Evolutionary conservation across 805 yeast genomes (phyloP).

Genomic region (Middelhovenomyces tepae): DNA sequence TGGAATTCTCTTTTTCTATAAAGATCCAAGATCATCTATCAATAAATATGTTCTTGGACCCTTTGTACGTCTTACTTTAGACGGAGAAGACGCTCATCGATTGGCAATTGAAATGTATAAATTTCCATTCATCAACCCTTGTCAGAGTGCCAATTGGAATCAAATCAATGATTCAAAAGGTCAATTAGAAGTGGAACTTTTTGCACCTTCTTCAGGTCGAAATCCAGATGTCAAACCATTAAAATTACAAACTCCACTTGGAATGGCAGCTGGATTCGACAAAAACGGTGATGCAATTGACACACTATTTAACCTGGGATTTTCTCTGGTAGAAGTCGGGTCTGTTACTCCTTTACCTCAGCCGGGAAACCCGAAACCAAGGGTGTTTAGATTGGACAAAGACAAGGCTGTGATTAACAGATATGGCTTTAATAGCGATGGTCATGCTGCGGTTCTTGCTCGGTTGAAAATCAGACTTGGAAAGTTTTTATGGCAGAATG

Average conservation of each 20-base stretch:
- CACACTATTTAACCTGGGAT: constrained; percentile 65
- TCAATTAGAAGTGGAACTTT: constrained; percentile 22
- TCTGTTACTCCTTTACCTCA: constrained; percentile 89
- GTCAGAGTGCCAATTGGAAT: constrained; percentile 22
- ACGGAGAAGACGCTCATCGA: constrained; percentile 81
- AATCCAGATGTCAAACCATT: constrained; percentile 23
- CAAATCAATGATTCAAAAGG: constrained; percentile 22
- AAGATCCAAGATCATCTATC: constrained; percentile 73
- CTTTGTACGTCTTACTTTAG: constrained; percentile 52
- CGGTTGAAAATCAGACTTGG: constrained; percentile 58
- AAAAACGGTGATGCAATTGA: constrained; percentile 91
- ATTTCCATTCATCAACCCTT: constrained; percentile 27
- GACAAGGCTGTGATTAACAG: constrained; percentile 91
- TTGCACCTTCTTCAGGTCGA: constrained; percentile 13
- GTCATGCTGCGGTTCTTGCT: constrained; percentile 66
- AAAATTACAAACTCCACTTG: constrained; percentile 65
- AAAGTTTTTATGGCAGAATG: constrained; percentile 21
- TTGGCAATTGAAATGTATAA: constrained; percentile 65
- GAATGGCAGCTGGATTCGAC: constrained; percentile 94
- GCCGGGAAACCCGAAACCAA: constrained; percentile 89
- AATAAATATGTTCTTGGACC: constrained; percentile 83
- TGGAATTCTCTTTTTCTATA: constrained; percentile 42
- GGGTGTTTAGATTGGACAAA: constrained; percentile 75
- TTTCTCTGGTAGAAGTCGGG: constrained; percentile 87
- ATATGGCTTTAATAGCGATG: constrained; percentile 89